Evolutionary conservation across 768 basidiomycete genomes (phyloP), one percentile per base, ranked within the genome.

Genomic region (Dioszegia aurantiaca): DNA sequence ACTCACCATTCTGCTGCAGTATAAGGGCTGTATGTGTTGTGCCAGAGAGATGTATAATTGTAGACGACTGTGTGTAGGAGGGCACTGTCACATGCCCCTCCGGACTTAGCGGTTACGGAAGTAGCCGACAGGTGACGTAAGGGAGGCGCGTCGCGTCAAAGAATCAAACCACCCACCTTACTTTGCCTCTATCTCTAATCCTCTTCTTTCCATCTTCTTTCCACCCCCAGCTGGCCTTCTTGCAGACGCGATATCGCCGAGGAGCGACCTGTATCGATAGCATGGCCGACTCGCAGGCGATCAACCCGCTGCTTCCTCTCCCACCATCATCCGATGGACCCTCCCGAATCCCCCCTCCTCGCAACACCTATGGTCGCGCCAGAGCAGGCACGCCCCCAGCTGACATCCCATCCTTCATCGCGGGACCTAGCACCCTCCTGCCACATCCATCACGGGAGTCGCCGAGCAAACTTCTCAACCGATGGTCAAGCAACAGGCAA

Each of bases 321-420:
- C n/a, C 17, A 14, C 46, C 46, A 16, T 47, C 46, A 17, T 47
- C 46, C 46, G 46, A 47, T 47, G 46, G 26, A 4, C 33, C 56
- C n/a, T 26, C 30, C 3, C 40, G 52, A 39, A n/a, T n/a, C n/a
- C 59, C 52, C 4, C 27, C 45, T 19, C 55, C 59, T 16, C 9
- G 33, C 17, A 19, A 41, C 21, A 61, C 60, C 5, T 61, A 61
- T 39, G 55, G 60, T 43, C 44, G 60, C 23, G 37, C 19, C 19
- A 41, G 60, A 58, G 19, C 10, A 11, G 48, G 27, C 8, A 31
- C 60, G 2, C 55, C 56, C 3, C 30, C 30, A 3, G 33, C 21
- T 3, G 31, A 47, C 28, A 19, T 8, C 16, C 39, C 54, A 4
- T 19, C 19, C 51, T 37, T 52, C 33, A 16, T 40, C 19, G 10